Percentiles rank a stretch among this genome's conserved stretches.
Evolutionary conservation across 1,139 yeast species (phyloP).

Genomic region (Kluyveromyces sp.): DNA sequence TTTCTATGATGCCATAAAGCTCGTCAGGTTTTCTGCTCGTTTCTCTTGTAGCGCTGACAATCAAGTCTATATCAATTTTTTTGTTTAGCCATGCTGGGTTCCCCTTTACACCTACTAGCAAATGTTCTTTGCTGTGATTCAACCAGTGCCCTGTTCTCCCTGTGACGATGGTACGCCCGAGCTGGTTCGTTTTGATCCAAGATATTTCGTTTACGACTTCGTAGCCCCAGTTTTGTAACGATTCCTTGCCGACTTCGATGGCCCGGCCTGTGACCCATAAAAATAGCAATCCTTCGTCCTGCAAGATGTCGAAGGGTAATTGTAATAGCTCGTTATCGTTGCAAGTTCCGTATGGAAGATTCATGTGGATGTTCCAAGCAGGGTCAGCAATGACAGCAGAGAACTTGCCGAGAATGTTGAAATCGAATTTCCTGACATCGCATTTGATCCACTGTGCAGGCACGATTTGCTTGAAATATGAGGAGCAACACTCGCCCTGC

Average conservation of each 20-base stretch:
- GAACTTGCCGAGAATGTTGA: constrained; percentile 67
- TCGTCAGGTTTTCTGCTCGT: constrained; percentile 91
- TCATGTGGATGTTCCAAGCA: constrained; percentile 85
- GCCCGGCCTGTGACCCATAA: constrained; percentile 96
- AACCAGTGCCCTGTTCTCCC: constrained; percentile 98
- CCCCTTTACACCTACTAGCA: constrained; percentile 79
- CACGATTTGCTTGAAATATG: constrained; percentile 21
- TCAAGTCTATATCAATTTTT: constrained; percentile 62
- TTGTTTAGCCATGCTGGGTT: constrained; percentile 64
- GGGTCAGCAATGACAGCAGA: constrained; percentile 88
- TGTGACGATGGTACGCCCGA: constrained; percentile 81
- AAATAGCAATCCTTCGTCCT: constrained; percentile 73
- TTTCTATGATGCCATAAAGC: constrained; percentile 71
- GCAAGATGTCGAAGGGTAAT: constrained; percentile 60
- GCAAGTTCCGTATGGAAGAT: constrained; percentile 69
- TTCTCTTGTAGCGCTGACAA: constrained; percentile 79
- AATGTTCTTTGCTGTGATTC: constrained; percentile 89
- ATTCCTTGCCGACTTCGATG: constrained; percentile 75
- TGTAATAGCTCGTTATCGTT: constrained; percentile 63
- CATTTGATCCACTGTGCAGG: constrained; percentile 86
- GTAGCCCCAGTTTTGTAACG: constrained; percentile 78
- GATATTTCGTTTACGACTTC: constrained; percentile 66
- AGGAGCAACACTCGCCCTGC: constrained; percentile 46
- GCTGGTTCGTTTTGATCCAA: constrained; percentile 87
- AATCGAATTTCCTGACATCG: constrained; percentile 68